Evolutionary conservation across 495 filamentous ascomycete species (phyloP), one percentile per base, ranked within the genome.

Genomic region (Xylaria curta): DNA sequence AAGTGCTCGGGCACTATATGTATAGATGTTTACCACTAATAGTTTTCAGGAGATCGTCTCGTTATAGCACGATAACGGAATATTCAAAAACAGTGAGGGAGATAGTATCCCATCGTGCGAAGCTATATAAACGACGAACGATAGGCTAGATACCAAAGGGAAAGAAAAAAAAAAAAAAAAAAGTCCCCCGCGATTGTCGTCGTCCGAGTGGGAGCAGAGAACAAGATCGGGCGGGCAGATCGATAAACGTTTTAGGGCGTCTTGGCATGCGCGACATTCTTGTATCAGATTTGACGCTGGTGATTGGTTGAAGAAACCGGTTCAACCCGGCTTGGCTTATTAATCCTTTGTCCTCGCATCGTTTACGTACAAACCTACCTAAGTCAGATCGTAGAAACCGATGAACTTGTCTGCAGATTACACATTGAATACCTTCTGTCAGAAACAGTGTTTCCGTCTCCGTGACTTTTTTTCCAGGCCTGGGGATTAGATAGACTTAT

Each of bases 211-310:
- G 63, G 26, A 38, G 42, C 1, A 51, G 46, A 66, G 31, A 36
- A 40, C 3, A 31, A 58, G 33, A 24, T 19, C 17, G 9, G 33
- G n/a, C 17, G 9, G 33, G n/a, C 6, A 54, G 38, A 60, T 44
- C 31, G 53, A 49, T 51, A 28, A 51, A 15, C 44, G 4, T 17
- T 44, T 8, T 46, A 46, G 44, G 46, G 59, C 17, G 42, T 36
- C 42, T 63, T 70, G 58, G 68, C 68, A 51, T 63, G 44, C 58
- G 68, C 68, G 33, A 63, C 58, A 63, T 70, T 70, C 46, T 54
- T 70, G 44, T 17, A 21, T 53, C 56, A 53, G 44, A 63, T 62
- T 36, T 10, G 10, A 10, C 42, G 36, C 42, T 8, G 40, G 49
- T 70, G 58, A 70, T 70, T 70, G 68, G 68, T 47, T n/a, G 58